These are phyloP conservation scores for Wickerhamomyces hampshirensis DNA, from an alignment of 805 yeast species.

Conservation along the genomic window DNA sequence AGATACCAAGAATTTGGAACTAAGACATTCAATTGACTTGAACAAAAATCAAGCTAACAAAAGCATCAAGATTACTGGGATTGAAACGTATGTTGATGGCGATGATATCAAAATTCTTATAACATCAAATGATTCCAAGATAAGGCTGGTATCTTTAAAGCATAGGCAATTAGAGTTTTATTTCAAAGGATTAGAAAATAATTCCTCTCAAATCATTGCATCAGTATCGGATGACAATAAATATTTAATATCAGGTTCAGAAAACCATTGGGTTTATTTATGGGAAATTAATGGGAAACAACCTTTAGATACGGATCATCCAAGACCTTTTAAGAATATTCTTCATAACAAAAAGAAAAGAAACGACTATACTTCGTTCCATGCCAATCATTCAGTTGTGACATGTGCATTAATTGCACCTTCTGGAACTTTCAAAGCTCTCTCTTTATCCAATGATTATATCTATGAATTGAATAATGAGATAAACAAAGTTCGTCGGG, in stretches of 20 bases:
- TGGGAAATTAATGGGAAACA: constrained; percentile 47
- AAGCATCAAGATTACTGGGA: constrained; percentile 62
- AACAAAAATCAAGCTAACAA: constrained; percentile 31
- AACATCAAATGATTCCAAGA: constrained; percentile 78
- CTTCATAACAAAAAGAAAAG: constrained; percentile 37
- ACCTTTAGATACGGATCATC: background rate
- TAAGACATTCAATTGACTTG: constrained; percentile 40
- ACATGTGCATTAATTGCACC: constrained; percentile 83
- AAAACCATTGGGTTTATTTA: constrained; percentile 80
- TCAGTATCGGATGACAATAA: constrained; percentile 49
- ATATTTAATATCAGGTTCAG: constrained; percentile 74
- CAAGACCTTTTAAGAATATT: constrained; percentile 8
- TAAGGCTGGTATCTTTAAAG: constrained; percentile 58
- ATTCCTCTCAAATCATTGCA: constrained; percentile 69
- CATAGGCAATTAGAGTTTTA: constrained; percentile 55
- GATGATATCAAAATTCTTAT: constrained; percentile 44
- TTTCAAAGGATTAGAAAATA: constrained; percentile 70
- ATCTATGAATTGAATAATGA: constrained; percentile 56
- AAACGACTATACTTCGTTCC: constrained; percentile 62
- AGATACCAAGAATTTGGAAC: constrained; percentile 58
- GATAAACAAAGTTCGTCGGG: constrained; percentile 9
- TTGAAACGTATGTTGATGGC: constrained; percentile 42
- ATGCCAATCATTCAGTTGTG: constrained; percentile 69
- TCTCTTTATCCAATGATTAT: constrained; percentile 74
- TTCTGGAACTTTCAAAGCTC: constrained; percentile 50